These are phyloP conservation scores for Pseudogymnoascus sp. DNA, from an alignment of 2,329 filamentous ascomycete species.

Conservation along the genomic window DNA sequence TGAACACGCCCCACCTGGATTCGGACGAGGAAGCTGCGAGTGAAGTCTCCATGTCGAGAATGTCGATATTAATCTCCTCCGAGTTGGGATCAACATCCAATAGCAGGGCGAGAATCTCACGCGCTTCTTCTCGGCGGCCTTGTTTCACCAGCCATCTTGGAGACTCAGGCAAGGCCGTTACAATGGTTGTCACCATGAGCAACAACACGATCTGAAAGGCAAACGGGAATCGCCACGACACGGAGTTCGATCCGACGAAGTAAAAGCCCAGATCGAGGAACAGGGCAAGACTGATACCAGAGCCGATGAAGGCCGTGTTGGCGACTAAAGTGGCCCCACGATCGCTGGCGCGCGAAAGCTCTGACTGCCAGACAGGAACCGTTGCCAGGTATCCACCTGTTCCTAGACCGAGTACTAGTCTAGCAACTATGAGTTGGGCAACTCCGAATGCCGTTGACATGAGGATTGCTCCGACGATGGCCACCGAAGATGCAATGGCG, in stretches of 20 bases:
- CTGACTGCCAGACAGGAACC: slow-evolving; percentile 50
- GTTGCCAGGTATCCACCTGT: slow-evolving; percentile 37
- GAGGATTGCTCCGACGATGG: slow-evolving; percentile 45
- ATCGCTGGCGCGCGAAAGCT: slow-evolving; percentile 45
- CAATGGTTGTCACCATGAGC: slow-evolving; percentile 37
- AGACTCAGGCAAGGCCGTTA: slow-evolving; percentile 7
- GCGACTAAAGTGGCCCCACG: slow-evolving; percentile 49
- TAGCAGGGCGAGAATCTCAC: not conserved
- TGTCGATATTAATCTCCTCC: slow-evolving; percentile 7
- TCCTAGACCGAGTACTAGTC: slow-evolving; percentile 40
- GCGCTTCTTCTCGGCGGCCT: slow-evolving; percentile 6
- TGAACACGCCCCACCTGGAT: not conserved
- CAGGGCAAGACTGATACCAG: slow-evolving; percentile 47
- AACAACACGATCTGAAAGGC: slow-evolving; percentile 49
- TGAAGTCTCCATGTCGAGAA: not conserved
- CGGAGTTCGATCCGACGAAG: slow-evolving; percentile 36
- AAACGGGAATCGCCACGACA: slow-evolving; percentile 51
- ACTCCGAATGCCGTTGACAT: slow-evolving; percentile 35
- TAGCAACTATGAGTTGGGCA: slow-evolving; percentile 44
- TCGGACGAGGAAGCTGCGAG: not conserved
- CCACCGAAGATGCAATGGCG: slow-evolving; percentile 44
- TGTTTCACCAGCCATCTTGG: slow-evolving; percentile 10
- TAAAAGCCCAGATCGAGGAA: slow-evolving; percentile 48
- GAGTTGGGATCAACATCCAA: slow-evolving; percentile 4
- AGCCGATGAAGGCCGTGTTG: slow-evolving; percentile 45